These are phyloP conservation scores for Besnoitia besnoiti DNA, from an alignment of 169 alveolate genomes.

Conservation along the genomic window DNA sequence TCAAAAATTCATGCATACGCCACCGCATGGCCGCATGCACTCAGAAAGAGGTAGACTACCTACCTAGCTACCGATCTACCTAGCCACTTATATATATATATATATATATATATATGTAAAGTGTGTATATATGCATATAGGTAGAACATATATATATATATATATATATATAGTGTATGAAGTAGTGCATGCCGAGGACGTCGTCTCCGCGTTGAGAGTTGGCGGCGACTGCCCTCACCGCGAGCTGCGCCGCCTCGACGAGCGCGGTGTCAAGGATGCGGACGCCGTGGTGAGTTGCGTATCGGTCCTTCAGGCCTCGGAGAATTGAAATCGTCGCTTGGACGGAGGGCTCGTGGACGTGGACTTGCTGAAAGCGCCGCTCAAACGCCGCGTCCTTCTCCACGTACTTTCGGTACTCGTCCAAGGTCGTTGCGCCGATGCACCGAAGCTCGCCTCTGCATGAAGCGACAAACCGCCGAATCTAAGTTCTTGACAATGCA, in stretches of 20 bases:
- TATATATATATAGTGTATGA: neutral
- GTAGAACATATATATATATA: neutral
- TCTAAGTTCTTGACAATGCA: no score
- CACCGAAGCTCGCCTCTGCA: constrained; percentile 62
- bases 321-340: constrained; percentile 88
- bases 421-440: constrained; percentile 91
- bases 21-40: no score
- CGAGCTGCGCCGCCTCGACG: constrained; percentile 86
- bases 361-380: constrained; percentile 87
- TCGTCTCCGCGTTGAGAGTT: constrained; percentile 70
- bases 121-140: neutral
- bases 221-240: constrained; percentile 70
- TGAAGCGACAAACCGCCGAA: no score
- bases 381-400: constrained; percentile 91
- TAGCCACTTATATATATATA: neutral
- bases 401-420: constrained; percentile 88
- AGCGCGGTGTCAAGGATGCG: constrained; percentile 87
- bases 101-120: neutral
- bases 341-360: constrained; percentile 88
- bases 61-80: neutral
- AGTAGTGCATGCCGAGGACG: constrained; percentile 46
- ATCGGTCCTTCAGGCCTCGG: constrained; percentile 87
- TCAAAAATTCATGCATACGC: no score
- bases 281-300: constrained; percentile 90
- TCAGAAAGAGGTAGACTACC: no score